Evolutionary conservation across 805 yeast genomes (phyloP).

Genomic region (Starmerella etchellsii): DNA sequence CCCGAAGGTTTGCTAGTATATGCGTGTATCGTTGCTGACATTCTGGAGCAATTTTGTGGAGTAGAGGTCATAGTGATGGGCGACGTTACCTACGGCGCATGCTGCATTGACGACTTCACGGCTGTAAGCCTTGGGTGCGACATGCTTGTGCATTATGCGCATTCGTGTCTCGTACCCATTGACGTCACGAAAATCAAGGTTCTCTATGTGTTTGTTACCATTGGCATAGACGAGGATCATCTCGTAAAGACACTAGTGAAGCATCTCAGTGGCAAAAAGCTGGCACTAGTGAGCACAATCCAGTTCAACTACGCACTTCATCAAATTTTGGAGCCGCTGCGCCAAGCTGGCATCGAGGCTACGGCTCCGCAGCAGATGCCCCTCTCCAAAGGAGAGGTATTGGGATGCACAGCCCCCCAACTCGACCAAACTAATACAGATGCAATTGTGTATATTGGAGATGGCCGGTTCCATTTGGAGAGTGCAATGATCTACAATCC

Average conservation of each 20-base stretch:
- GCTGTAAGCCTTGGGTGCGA: constrained; percentile 91
- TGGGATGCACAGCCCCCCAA: constrained; percentile 90
- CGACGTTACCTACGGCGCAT: constrained; percentile 96
- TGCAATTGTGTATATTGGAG: constrained; percentile 87
- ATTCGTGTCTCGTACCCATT: constrained; percentile 90
- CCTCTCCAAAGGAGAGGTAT: constrained; percentile 84
- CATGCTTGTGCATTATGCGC: constrained; percentile 91
- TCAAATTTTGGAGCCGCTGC: constrained; percentile 43
- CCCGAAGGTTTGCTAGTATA: constrained; percentile 91
- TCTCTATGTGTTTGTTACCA: constrained; percentile 89
- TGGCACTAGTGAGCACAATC: constrained; percentile 89
- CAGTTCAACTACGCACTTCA: constrained; percentile 94
- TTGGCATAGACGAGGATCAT: constrained; percentile 73
- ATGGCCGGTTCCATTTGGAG: constrained; percentile 91
- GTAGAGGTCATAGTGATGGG: constrained; percentile 94
- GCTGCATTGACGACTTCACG: constrained; percentile 93
- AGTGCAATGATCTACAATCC: constrained; percentile 97
- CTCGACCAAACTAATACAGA: constrained; percentile 38
- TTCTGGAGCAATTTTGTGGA: constrained; percentile 76
- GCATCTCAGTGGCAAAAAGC: constrained; percentile 54
- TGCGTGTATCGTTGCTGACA: constrained; percentile 80
- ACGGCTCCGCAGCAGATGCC: constrained; percentile 89
- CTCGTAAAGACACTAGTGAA: constrained; percentile 59
- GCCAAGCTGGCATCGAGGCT: constrained; percentile 39
- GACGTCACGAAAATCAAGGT: constrained; percentile 86